A percentile compares a stretch with the other conserved stretches of the same genome.
Conservation (phyloP, 768 basidiomycete species). For the Leucocoprinus leucothites region DNA sequence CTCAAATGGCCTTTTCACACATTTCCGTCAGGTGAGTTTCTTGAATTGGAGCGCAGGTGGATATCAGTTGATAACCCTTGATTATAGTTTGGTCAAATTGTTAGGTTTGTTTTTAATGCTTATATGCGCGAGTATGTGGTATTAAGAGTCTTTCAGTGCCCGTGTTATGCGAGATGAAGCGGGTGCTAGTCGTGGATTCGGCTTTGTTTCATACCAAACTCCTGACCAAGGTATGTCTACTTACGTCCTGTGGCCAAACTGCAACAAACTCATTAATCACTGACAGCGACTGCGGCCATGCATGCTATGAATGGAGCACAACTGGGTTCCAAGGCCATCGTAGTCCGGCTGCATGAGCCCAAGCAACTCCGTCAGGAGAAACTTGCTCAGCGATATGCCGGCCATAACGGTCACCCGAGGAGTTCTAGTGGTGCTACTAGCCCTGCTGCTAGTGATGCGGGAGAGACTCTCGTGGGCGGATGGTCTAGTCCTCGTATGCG, state of each 20-base stretch:
- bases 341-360: slow-evolving; percentile 87
- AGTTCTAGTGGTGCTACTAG: slow-evolving; percentile 82
- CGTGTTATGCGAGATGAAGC: slow-evolving; percentile 88
- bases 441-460: slow-evolving; percentile 78
- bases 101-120: slow-evolving; percentile 47
- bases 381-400: slow-evolving; percentile 71
- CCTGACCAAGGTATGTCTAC: slow-evolving; percentile 68
- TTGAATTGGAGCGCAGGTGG: slow-evolving; percentile 5
- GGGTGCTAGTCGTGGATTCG: slow-evolving; percentile 83
- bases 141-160: slow-evolving; percentile 47
- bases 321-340: slow-evolving; percentile 73
- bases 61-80: slow-evolving; percentile 13
- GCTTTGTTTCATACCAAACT: slow-evolving; percentile 85
- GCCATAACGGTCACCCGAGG: slow-evolving; percentile 76
- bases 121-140: neutral
- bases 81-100: slow-evolving; percentile 79
- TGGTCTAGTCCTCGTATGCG: slow-evolving; percentile 73
- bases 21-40: slow-evolving; percentile 70
- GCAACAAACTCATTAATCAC: slow-evolving; percentile 5
- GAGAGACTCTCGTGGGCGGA: slow-evolving; percentile 62
- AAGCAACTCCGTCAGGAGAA: slow-evolving; percentile 91
- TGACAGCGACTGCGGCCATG: slow-evolving; percentile 67
- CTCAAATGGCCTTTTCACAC: slow-evolving; percentile 78
- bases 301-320: slow-evolving; percentile 76
- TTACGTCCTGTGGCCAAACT: neutral